These are phyloP conservation scores for Pseudogymnoascus sp. DNA, from an alignment of 2,329 filamentous ascomycete genomes.

Conservation along the genomic window DNA sequence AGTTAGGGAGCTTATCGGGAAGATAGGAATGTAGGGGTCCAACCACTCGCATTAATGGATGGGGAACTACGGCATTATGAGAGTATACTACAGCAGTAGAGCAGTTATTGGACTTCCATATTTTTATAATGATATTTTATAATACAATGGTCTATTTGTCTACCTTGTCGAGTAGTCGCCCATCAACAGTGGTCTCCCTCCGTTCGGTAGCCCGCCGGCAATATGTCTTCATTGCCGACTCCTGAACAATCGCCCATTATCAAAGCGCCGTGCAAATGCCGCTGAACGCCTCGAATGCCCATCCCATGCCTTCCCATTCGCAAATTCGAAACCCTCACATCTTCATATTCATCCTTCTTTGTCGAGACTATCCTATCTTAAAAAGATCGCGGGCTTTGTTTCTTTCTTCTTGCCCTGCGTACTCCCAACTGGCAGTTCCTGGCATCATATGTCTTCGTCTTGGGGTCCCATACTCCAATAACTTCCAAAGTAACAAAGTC, in stretches of 20 bases:
- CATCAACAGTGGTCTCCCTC: background rate
- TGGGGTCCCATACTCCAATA: constrained; percentile 46
- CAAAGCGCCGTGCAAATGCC: constrained; percentile 3
- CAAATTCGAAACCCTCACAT: background rate
- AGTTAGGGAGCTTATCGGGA: background rate
- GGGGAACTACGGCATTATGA: background rate
- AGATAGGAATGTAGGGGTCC: background rate
- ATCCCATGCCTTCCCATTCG: background rate
- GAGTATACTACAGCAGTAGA: background rate
- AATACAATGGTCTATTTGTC: constrained; percentile 2
- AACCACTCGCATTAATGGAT: background rate
- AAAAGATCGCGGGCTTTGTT: background rate
- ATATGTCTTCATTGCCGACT: background rate
- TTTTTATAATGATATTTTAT: background rate
- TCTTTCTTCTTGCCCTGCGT: background rate
- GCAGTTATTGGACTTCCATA: background rate
- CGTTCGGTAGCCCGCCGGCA: background rate
- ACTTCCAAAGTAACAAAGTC: constrained; percentile 44
- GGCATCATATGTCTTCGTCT: constrained; percentile 33
- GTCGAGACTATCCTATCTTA: background rate
- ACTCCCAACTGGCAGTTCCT: constrained; percentile 17
- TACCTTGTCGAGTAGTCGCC: background rate
- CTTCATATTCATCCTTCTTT: background rate
- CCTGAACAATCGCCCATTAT: background rate
- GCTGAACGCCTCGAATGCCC: constrained; percentile 4